Conservation (phyloP, 345 rosid genomes). For the Sonneratia caseolaris region DNA sequence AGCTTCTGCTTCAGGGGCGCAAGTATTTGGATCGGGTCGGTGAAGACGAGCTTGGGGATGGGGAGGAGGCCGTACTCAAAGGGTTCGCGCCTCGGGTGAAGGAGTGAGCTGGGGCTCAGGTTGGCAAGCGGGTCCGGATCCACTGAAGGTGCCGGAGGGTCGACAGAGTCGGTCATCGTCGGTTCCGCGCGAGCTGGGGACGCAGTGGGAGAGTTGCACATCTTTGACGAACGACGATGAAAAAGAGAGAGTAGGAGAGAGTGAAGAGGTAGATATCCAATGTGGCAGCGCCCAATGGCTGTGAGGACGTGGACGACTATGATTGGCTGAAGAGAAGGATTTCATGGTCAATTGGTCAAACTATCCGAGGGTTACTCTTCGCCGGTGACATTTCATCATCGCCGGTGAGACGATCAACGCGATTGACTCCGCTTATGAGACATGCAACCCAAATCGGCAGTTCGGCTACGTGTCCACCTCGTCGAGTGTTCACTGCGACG, state of each 20-base stretch:
- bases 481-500: too few species aligned
- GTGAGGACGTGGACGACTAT: not conserved
- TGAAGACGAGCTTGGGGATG: constrained; percentile 77
- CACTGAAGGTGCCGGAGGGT: constrained; percentile 39
- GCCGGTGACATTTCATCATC: too few species aligned
- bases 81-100: constrained; percentile 85
- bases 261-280: not conserved
- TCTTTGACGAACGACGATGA: constrained; percentile 14
- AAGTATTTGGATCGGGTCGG: constrained; percentile 75
- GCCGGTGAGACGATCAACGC: too few species aligned
- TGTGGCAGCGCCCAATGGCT: not conserved
- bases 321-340: not conserved
- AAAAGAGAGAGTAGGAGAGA: not conserved
- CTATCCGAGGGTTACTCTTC: too few species aligned
- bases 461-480: too few species aligned
- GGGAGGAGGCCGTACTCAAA: constrained; percentile 97
- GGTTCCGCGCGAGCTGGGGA: constrained; percentile 4
- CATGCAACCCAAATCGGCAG: too few species aligned
- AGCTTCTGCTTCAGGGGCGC: constrained; percentile 60
- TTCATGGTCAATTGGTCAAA: too few species aligned
- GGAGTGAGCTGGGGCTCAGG: constrained; percentile 35
- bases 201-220: constrained; percentile 21
- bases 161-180: constrained; percentile 47
- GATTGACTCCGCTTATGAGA: too few species aligned
- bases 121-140: constrained; percentile 29